These are phyloP conservation scores for Citropsis articulata DNA, from an alignment of 345 rosid genomes.

Conservation along the genomic window DNA sequence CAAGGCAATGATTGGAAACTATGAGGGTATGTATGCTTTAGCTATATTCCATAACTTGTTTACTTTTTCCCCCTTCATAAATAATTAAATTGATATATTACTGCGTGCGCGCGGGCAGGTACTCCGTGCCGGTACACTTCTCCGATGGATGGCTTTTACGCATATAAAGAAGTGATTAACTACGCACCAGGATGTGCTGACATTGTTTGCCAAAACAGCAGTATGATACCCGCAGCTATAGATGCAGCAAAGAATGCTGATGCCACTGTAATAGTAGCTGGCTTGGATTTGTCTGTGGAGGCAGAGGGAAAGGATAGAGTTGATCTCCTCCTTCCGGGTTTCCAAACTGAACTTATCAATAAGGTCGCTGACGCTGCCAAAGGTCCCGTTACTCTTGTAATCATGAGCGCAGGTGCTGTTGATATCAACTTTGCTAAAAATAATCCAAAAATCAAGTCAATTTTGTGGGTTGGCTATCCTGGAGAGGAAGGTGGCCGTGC, in stretches of 20 bases:
- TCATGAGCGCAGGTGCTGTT: conserved; percentile 53
- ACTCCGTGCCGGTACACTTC: conserved; percentile 38
- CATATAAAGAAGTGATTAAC: conserved; percentile 24
- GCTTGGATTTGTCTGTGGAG: conserved; percentile 45
- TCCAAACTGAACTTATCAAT: conserved; percentile 44
- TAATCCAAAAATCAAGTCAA: conserved; percentile 29
- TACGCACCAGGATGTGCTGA: conserved; percentile 45
- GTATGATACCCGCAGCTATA: conserved; percentile 28
- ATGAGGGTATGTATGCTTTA: conserved; percentile 26
- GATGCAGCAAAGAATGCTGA: conserved; percentile 39
- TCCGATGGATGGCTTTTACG: conserved; percentile 44
- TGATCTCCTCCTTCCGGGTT: conserved; percentile 52
- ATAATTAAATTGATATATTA: too few species aligned
- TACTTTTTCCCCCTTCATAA: rapidly evolving
- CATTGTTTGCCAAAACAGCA: conserved; percentile 36
- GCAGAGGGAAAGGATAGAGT: conserved; percentile 53
- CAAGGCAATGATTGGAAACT: conserved; percentile 51
- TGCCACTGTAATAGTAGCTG: conserved; percentile 44
- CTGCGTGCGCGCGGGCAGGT: conserved; percentile 31
- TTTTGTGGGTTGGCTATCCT: conserved; percentile 68
- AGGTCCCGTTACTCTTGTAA: conserved; percentile 55
- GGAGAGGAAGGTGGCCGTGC: conserved; percentile 71
- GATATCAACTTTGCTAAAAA: conserved; percentile 46
- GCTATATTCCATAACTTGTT: too few species aligned
- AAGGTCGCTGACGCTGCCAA: conserved; percentile 40